Conservation (phyloP, 2,329 filamentous ascomycete species). For the Fusarium duplospermum region DNA sequence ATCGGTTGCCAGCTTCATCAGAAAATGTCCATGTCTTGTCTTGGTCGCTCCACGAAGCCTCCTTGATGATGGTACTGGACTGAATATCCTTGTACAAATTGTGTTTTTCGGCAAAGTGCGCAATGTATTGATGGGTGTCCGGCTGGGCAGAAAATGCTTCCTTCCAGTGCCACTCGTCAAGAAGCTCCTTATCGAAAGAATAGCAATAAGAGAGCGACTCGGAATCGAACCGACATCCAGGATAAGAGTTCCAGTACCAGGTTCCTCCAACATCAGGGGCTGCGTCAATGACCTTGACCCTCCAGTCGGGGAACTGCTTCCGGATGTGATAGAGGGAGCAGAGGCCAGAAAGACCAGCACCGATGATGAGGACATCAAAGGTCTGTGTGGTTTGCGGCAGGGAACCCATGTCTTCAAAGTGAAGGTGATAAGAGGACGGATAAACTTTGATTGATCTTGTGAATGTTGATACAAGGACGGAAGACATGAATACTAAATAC, state of each 20-base stretch:
- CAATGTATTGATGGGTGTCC: background rate
- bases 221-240: slow-evolving; percentile 52
- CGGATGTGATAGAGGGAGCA: slow-evolving; percentile 54
- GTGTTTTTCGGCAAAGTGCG: background rate
- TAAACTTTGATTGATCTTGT: background rate
- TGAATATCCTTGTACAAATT: background rate
- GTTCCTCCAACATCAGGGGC: slow-evolving; percentile 39
- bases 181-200: slow-evolving; percentile 34
- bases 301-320: slow-evolving; percentile 42
- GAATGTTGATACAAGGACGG: background rate
- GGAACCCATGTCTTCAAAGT: slow-evolving; percentile 24
- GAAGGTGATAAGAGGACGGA: background rate
- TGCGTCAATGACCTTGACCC: slow-evolving; percentile 32
- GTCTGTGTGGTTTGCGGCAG: slow-evolving; percentile 7
- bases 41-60: background rate
- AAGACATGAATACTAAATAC: background rate
- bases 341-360: slow-evolving; percentile 52
- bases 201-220: slow-evolving; percentile 54
- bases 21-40: background rate
- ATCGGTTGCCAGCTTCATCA: background rate
- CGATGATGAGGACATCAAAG: slow-evolving; percentile 38
- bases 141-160: slow-evolving; percentile 54
- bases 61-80: background rate
- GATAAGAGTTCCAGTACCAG: slow-evolving; percentile 44
- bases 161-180: slow-evolving; percentile 36